Evolutionary conservation across 345 rosid genomes (phyloP), one percentile per base, ranked within the genome.

Genomic region (Eucalyptus paniculata): DNA sequence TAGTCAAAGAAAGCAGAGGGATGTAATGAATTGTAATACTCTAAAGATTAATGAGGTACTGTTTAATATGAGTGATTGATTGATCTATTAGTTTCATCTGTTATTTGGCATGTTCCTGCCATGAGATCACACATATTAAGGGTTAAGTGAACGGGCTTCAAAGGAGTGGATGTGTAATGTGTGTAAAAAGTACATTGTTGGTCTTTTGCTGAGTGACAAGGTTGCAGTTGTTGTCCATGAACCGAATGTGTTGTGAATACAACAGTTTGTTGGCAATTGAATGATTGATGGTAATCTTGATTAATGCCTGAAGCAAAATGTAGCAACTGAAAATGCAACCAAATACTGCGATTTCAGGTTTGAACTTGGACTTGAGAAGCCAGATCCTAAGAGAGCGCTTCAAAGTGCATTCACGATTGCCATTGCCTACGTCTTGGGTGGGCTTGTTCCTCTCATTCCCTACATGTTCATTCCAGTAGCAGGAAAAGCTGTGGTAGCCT

Each of bases 301-400:
- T 77, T 77, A 37, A 77, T 77, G 83, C 83, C 83, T 21, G 83
- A 37, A 37, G 47, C 28, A 37, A 77, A 72, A 37, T 77, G 83
- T 37, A 37, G 44, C 45, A 72, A 34, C 45, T 72, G 82, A 72
- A 72, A 72, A 72, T 72, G 44, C 82, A 72, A 72, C 82, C 40
- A 42, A 10, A 12, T 77, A 37, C 83, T 37, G 83, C 8, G 28
- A 37, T 60, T 89, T 86, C 96, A 97, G 99, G 93, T 98, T 98
- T 89, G 99, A 98, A 88, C 92, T 98, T 23, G 99, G 99, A 82
- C 82, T 97, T 88, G 99, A 97, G 93, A 97, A 97, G 92, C 99
- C 99, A 7, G 96, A 97, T 88, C 99, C 99, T 53, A 93, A 88
- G 90, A 95, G 99, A 92, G 99, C 99, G 37, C 88, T 95, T 1